Base-by-base conservation (phyloP, 169 alveolate species). In the Eimeria necatrix region DNA sequence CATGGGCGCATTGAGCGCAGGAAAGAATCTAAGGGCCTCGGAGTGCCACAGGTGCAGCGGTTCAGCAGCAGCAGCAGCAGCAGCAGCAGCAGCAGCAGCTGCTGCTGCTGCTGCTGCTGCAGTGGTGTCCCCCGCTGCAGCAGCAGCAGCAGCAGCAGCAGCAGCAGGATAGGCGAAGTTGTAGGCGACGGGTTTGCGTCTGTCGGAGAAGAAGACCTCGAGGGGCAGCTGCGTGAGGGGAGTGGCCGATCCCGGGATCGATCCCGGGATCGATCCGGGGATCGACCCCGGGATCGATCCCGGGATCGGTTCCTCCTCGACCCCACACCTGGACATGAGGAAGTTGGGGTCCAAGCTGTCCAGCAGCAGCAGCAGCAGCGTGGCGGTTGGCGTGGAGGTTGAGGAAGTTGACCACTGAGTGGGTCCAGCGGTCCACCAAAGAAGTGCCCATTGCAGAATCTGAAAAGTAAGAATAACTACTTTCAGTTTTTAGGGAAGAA, bases 351-450 rank as follows among this genome's bases (percentile, higher is more conserved):
- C 41, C 22, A 68, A 68, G 22, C 48, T 68, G 16, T 22, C 41
- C 52, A 71, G 51, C 83, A 22, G 83, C 83, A 26, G 52, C 83
- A 22, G 83, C 83, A 8, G 83, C 83, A 8, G 52, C 48, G 41
- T 71, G 53, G 83, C 16, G 0, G 20, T 56, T 56, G 12, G 68
- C 68, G n/a, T 68, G 80, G 32, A 26, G 52, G 22, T 84, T 32
- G 60, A 84, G 59, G 59, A 84, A 84, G 24, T 59, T 64, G 6
- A 56, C 32, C 32, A 70, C 56, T 26, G 52, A 84, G 78, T 84
- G 56, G 20, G 92, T 84, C 92, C 92, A 88, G 59, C 94, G 68
- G 74, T 88, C 94, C 32, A 88, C 51, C 52, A 88, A 73, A 20
- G 94, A 18, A 22, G 68, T 71, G 76, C 94, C 94, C 59, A 88